These are phyloP conservation scores for Dunaliella primolecta DNA, from an alignment of 139 green algal genomes.

Conservation along the genomic window DNA sequence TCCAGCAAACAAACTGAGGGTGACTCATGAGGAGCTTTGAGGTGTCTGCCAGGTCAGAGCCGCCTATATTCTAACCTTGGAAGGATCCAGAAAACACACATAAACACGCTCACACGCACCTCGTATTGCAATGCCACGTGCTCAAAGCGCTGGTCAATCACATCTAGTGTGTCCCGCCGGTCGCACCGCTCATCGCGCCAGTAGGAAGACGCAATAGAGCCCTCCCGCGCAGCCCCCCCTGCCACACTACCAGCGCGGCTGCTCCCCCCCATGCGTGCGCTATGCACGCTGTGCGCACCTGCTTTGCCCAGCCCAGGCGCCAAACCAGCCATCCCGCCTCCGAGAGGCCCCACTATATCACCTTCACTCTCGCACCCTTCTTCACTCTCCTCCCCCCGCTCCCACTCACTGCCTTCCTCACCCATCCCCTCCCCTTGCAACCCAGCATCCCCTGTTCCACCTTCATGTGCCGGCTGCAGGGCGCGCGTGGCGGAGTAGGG, in stretches of 20 bases:
- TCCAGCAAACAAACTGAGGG: too few species aligned
- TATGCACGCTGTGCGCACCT: background rate
- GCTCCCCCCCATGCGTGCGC: background rate
- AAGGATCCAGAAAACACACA: too few species aligned
- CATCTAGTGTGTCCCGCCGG: conserved; percentile 43
- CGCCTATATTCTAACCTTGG: too few species aligned
- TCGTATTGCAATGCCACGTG: conserved; percentile 37
- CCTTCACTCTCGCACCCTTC: conserved; percentile 18
- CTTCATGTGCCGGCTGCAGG: conserved; percentile 5
- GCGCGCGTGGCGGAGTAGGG: background rate
- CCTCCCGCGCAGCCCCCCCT: background rate
- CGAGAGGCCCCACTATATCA: conserved; percentile 1
- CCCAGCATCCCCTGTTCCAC: too few species aligned
- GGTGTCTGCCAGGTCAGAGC: too few species aligned
- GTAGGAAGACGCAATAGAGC: conserved; percentile 68
- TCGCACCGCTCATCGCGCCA: conserved; percentile 72
- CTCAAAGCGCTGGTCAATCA: conserved; percentile 58
- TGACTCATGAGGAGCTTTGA: too few species aligned
- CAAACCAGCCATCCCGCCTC: background rate
- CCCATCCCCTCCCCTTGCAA: conserved; percentile 10
- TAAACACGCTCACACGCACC: background rate
- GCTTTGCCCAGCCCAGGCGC: background rate
- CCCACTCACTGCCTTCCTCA: background rate
- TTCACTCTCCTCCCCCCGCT: conserved; percentile 26
- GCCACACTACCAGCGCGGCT: background rate